Base-by-base conservation (phyloP, 108 stramenopile species). In the Cyclotella kingstonii region DNA sequence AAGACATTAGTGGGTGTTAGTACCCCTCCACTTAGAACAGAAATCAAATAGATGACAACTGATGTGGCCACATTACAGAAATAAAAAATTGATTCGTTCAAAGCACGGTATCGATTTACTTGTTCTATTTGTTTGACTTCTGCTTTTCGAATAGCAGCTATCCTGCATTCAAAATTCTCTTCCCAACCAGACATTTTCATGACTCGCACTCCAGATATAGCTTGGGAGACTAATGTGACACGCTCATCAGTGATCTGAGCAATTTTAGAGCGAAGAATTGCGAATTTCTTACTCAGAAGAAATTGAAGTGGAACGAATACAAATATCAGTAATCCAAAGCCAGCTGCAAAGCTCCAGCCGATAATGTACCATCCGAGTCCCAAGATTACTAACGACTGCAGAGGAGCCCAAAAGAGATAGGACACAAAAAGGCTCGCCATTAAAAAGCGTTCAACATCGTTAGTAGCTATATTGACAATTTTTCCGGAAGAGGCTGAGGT, bases 371-470 rank as follows among this genome's bases (percentile, higher is more conserved):
- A 63, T 1, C 94, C 94, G 7, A 91, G 49, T 6, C 52, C 75
- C 45, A 95, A 47, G 23, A 95, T 89, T 0, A 82, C 89, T 17
- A 97, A 31, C 1, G 84, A 66, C 68, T 95, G 87, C 3, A 95
- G 7, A 9, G 96, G 96, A 14, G 84, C 89, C 86, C 82, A 90
- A 25, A 89, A 55, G 11, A 97, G 53, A 63, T 89, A 85, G 18
- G 66, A 70, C 15, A 73, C 56, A 65, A 93, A 94, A 5, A 91
- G 58, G 0, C 84, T 62, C 3, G 85, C 85, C 53, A 82, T 31
- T 1, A 92, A 23, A 57, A 94, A 94, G 0, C 96, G 79, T 62
- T 97, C 94, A 9, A 97, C 95, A 50, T 97, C 96, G 60, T 92
- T 94, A 23, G 84, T 81, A 25, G 92, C 92, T 68, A 97, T 73